phyloP scores from a whole-genome alignment of 345 rosid genomes.

The Salix udensis region DNA sequence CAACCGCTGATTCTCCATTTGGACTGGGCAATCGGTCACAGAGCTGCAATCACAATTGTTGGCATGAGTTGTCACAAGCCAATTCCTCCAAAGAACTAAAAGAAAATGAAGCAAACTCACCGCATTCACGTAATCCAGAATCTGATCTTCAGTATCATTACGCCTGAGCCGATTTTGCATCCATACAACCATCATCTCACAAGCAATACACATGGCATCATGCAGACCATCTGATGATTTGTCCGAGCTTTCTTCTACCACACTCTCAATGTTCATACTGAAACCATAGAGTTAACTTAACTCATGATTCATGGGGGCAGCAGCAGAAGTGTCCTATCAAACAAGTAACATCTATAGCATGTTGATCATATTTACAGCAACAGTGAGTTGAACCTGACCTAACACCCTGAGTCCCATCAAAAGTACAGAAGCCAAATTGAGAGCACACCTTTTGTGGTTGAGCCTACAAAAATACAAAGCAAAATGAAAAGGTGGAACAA shows the following conservation, averaged over 20 bases:
- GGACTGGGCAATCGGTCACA: slow-evolving; percentile 31
- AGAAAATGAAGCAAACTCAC: slow-evolving; percentile 1
- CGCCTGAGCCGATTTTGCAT: slow-evolving; percentile 25
- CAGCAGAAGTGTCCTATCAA: not conserved
- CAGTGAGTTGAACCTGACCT: slow-evolving; percentile 17
- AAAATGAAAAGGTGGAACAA: not conserved
- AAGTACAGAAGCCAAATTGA: slow-evolving; percentile 26
- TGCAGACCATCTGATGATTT: slow-evolving; percentile 12
- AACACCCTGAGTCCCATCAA: slow-evolving; percentile 17
- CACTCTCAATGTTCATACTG: slow-evolving; percentile 27
- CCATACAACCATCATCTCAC: slow-evolving; percentile 36
- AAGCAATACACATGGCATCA: slow-evolving; percentile 25
- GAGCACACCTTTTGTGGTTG: slow-evolving; percentile 28
- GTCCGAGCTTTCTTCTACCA: slow-evolving; percentile 18
- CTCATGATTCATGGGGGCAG: not conserved
- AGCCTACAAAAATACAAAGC: slow-evolving; percentile 8
- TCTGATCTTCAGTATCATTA: slow-evolving; percentile 27
- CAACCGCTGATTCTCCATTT: slow-evolving; percentile 30
- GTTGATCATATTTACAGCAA: too few species aligned
- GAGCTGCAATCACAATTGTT: slow-evolving; percentile 17
- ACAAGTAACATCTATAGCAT: not conserved
- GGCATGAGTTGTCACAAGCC: not conserved
- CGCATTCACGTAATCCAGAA: slow-evolving; percentile 19
- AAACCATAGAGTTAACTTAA: not conserved
- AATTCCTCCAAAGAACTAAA: not conserved